Percentiles rank a stretch among this genome's conserved stretches.
Conservation (phyloP, 768 basidiomycete genomes). For the Psilocybe subaeruginosa region DNA sequence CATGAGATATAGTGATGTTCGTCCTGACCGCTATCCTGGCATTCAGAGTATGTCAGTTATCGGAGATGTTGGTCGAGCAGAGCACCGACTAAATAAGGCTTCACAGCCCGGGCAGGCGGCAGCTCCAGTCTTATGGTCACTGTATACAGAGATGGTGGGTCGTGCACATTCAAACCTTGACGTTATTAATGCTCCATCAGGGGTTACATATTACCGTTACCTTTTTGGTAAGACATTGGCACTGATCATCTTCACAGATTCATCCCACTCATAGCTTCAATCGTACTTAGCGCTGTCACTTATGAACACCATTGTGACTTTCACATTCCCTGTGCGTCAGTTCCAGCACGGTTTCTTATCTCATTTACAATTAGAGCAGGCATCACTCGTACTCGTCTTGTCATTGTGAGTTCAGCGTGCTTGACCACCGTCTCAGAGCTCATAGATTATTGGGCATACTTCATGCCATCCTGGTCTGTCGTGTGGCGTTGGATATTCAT, state of each 20-base stretch:
- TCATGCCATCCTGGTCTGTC: constrained; percentile 8
- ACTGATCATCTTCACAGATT: too few species aligned
- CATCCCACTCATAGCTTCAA: background rate
- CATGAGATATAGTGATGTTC: constrained; percentile 10
- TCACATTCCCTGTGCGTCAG: constrained; percentile 4
- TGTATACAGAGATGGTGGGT: constrained; percentile 12
- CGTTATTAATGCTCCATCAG: background rate
- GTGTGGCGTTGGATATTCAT: constrained; percentile 10
- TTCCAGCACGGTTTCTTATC: background rate
- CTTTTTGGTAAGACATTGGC: constrained; percentile 3
- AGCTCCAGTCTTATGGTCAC: constrained; percentile 7
- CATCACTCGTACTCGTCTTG: constrained; percentile 1
- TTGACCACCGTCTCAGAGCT: background rate
- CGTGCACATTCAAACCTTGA: background rate
- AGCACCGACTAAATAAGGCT: background rate
- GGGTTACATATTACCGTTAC: constrained; percentile 9
- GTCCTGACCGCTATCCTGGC: constrained; percentile 15
- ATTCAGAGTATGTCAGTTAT: constrained; percentile 10
- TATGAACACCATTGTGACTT: constrained; percentile 1
- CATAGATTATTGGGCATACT: background rate
- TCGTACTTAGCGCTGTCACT: background rate
- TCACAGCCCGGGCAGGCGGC: constrained; percentile 8
- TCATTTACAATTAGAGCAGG: background rate
- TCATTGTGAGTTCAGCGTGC: background rate
- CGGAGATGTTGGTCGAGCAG: background rate